A percentile compares a stretch with the other conserved stretches of the same genome.
Evolutionary conservation across 306 rosid species (phyloP).

Genomic region (Vicia villosa): DNA sequence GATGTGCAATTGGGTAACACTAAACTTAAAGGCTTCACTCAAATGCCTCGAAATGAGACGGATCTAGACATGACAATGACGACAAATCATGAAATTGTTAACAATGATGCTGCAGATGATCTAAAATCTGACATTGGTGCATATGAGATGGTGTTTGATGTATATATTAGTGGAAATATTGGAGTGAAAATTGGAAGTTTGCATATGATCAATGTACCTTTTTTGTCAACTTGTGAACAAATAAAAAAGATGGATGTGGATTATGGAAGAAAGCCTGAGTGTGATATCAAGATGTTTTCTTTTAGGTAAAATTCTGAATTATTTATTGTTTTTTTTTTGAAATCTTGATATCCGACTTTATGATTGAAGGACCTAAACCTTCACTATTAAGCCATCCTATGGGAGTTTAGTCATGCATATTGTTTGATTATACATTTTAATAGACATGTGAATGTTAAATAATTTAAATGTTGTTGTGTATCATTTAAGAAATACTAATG

Average conservation of each 20-base stretch:
- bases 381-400: no score
- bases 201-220: slow-evolving; percentile 31
- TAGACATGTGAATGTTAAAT: no score
- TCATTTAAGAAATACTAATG: background rate
- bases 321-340: background rate
- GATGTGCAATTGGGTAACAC: slow-evolving; percentile 30
- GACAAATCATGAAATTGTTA: slow-evolving; percentile 3
- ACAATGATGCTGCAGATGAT: slow-evolving; percentile 27
- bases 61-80: slow-evolving; percentile 25
- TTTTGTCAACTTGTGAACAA: slow-evolving; percentile 29
- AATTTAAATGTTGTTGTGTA: no score
- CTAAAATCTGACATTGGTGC: slow-evolving; percentile 23
- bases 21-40: slow-evolving; percentile 28
- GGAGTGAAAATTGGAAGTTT: slow-evolving; percentile 38
- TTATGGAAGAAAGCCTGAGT: slow-evolving; percentile 41
- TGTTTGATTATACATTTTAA: no score
- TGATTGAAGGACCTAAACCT: no score
- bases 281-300: slow-evolving; percentile 40
- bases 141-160: slow-evolving; percentile 39
- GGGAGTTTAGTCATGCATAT: no score
- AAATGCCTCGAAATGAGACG: slow-evolving; percentile 38
- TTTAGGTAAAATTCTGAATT: slow-evolving; percentile 9
- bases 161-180: slow-evolving; percentile 36
- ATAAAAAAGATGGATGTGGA: slow-evolving; percentile 44
- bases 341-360: no score